Conservation (phyloP, 768 basidiomycete species). For the Suillus fuscotomentosus region DNA sequence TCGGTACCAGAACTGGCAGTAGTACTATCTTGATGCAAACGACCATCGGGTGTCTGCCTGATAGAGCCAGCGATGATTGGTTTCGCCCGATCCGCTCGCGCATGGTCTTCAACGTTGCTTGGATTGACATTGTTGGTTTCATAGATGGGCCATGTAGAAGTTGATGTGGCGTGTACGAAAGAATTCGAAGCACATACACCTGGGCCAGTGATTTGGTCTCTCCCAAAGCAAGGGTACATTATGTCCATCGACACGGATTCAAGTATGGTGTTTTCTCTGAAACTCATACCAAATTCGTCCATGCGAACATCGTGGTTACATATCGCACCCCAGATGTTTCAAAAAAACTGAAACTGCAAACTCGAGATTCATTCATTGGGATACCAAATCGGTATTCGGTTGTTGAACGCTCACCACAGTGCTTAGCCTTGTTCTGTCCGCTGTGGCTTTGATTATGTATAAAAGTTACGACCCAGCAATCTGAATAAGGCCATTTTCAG, state of each 20-base stretch:
- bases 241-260: neutral
- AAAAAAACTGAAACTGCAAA: neutral
- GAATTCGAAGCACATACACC: neutral
- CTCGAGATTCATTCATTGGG: neutral
- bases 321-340: neutral
- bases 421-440: neutral
- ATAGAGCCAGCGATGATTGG: neutral
- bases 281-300: neutral
- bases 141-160: neutral
- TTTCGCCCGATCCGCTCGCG: neutral
- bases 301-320: neutral
- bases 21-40: neutral
- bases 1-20: neutral
- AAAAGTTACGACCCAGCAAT: neutral
- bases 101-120: neutral
- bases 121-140: neutral
- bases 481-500: neutral
- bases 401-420: neutral
- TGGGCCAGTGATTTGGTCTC: neutral
- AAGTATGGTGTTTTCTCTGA: neutral
- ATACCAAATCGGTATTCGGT: no score
- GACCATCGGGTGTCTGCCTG: neutral
- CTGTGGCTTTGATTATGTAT: neutral
- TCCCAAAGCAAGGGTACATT: neutral
- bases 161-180: neutral